Evolutionary conservation across 1,139 yeast species (phyloP), one percentile per base, ranked within the genome.

Genomic region (Kodamaea fungicola): DNA sequence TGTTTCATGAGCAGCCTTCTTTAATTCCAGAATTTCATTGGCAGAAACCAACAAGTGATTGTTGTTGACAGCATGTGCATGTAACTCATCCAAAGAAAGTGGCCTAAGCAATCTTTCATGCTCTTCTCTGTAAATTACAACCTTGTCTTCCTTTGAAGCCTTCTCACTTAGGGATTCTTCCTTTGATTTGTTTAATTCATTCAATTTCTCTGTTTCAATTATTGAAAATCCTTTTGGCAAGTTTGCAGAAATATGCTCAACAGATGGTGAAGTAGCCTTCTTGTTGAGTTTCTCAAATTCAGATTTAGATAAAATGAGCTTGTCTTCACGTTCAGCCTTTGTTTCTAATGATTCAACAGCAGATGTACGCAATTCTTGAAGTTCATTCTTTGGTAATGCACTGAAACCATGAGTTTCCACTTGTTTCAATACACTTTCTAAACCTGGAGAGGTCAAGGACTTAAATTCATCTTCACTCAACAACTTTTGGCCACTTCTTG

Each of bases 221-320:
- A 46, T 33, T 3, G 33, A 7, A 8, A 32, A 16, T 34, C 40
- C 33, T 30, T 32, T 25, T 51, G 51, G 16, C 54, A 62, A 57
- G 31, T 48, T 40, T 5, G 45, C 40, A 8, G 42, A 40, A 5
- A 67, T 31, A 32, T 56, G 57, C 0, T 49, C 55, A 30, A 59
- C 32, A 1, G 49, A 27, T 3, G 67, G 67, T 6, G 36, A 34
- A 7, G 41, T 31, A n/a, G 47, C 45, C 16, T 37, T 35, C 3
- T 29, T 22, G 3, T 45, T 39, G 36, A 34, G 13, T 25, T 33
- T 38, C 2, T 46, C 35, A 26, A 45, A 47, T n/a, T 47, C 49
- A n/a, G 8, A 8, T 1, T 34, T 42, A 8, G 32, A 34, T n/a
- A 52, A 40, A 6, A 57, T n/a, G 4, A 46, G 31, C 21, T 31